These are phyloP conservation scores for Bretschneidera sinensis DNA, from an alignment of 345 rosid species.

Conservation along the genomic window DNA sequence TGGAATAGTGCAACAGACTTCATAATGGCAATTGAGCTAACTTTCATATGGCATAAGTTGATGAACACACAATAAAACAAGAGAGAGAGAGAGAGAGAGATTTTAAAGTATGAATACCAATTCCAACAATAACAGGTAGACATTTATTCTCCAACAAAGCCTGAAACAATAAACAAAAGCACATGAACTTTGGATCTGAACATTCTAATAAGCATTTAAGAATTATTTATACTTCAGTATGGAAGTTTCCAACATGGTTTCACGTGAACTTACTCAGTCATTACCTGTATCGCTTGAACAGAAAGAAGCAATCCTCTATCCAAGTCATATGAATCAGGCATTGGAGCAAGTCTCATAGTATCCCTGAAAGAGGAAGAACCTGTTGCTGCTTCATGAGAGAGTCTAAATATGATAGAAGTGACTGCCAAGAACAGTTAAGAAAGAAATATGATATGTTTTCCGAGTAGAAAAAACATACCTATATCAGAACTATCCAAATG, in stretches of 20 bases:
- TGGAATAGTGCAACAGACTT: too few species aligned
- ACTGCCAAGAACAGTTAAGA: not conserved
- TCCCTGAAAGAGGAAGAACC: conserved; percentile 96
- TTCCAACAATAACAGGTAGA: conserved; percentile 86
- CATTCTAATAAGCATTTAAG: not conserved
- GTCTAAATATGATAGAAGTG: conserved; percentile 31
- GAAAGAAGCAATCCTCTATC: conserved; percentile 98
- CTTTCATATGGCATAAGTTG: not conserved
- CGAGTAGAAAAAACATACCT: conserved; percentile 48
- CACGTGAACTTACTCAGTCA: conserved; percentile 16
- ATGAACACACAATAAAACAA: not conserved
- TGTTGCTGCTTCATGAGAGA: conserved; percentile 96
- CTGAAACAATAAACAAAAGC: conserved; percentile 48
- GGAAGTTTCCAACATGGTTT: not conserved
- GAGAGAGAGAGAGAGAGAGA: conserved; percentile 11
- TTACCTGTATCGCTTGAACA: conserved; percentile 98
- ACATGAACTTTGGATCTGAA: conserved; percentile 3
- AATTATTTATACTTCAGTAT: not conserved
- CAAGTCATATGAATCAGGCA: conserved; percentile 96
- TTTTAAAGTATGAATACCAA: conserved; percentile 46
- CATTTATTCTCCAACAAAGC: conserved; percentile 92
- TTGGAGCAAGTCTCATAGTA: conserved; percentile 74
- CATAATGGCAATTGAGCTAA: not conserved
- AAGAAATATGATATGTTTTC: not conserved
- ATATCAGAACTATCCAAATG: conserved; percentile 40